Percentiles rank a stretch among this genome's conserved stretches.
Evolutionary conservation across 352 stramenopile genomes (phyloP).

Genomic region (Thraustotheca clavata): DNA sequence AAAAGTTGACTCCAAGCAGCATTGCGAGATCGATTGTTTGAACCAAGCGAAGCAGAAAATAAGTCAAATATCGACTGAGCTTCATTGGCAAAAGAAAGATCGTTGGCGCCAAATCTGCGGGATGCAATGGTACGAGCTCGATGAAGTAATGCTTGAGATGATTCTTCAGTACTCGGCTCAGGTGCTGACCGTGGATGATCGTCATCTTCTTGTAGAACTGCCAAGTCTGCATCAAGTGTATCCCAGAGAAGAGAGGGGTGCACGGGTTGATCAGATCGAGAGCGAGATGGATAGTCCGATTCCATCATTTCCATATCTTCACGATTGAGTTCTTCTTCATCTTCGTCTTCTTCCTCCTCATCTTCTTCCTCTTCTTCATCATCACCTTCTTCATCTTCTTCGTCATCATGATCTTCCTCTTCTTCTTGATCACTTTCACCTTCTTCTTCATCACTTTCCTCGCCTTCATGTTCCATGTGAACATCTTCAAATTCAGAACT

Average conservation of each 20-base stretch:
- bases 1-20: slow-evolving; percentile 14
- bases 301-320: slow-evolving; percentile 29
- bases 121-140: slow-evolving; percentile 23
- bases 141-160: slow-evolving; percentile 34
- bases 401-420: slow-evolving; percentile 36
- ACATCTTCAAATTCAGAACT: slow-evolving; percentile 43
- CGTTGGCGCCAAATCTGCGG: neutral
- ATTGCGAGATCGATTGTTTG: neutral
- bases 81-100: neutral
- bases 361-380: slow-evolving; percentile 40
- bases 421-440: slow-evolving; percentile 35
- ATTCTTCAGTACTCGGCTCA: slow-evolving; percentile 39
- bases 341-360: slow-evolving; percentile 42
- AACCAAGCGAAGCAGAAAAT: slow-evolving; percentile 19
- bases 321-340: slow-evolving; percentile 16
- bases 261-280: slow-evolving; percentile 10
- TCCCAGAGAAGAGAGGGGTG: slow-evolving; percentile 46
- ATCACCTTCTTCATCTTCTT: slow-evolving; percentile 34
- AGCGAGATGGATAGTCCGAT: slow-evolving; percentile 13
- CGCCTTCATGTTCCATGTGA: slow-evolving; percentile 46
- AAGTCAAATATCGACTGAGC: slow-evolving; percentile 29
- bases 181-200: slow-evolving; percentile 27
- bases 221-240: slow-evolving; percentile 59
- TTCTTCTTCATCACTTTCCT: slow-evolving; percentile 31
- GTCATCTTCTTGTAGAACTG: slow-evolving; percentile 66